Conservation (phyloP, 2,329 filamentous ascomycete genomes). For the Trichoderma koningii region DNA sequence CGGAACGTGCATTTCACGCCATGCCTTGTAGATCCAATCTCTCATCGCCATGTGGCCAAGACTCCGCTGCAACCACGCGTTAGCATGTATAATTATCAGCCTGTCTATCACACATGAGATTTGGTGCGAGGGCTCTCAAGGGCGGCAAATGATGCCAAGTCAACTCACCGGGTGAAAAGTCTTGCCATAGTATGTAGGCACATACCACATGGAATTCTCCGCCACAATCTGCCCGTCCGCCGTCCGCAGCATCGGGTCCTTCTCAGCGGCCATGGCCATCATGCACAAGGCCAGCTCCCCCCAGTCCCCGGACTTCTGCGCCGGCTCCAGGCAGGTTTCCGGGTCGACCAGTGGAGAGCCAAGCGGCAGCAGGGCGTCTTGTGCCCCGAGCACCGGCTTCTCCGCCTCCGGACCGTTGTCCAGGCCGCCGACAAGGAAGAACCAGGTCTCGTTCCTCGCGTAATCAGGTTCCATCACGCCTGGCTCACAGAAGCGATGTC, state of each 20-base stretch:
- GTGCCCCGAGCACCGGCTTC: neutral
- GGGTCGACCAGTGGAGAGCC: constrained; percentile 43
- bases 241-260: constrained; percentile 41
- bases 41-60: constrained; percentile 44
- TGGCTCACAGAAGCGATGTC: constrained; percentile 49
- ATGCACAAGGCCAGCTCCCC: constrained; percentile 47
- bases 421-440: constrained; percentile 50
- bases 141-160: neutral
- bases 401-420: constrained; percentile 40
- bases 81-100: neutral
- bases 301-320: constrained; percentile 46
- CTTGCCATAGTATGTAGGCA: constrained; percentile 51
- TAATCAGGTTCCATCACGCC: constrained; percentile 49
- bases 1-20: constrained; percentile 28
- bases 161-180: constrained; percentile 47
- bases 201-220: constrained; percentile 48
- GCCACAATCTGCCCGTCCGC: constrained; percentile 34
- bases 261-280: constrained; percentile 45
- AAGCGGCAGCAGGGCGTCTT: constrained; percentile 33
- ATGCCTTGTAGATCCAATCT: constrained; percentile 33
- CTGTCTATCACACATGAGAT: too few relatives aligned
- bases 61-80: constrained; percentile 35
- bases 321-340: constrained; percentile 40
- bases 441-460: constrained; percentile 48
- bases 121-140: too few relatives aligned